phyloP scores from a whole-genome alignment of 371 early-diverging fungal genomes.

The Apophysomyces variabilis region DNA sequence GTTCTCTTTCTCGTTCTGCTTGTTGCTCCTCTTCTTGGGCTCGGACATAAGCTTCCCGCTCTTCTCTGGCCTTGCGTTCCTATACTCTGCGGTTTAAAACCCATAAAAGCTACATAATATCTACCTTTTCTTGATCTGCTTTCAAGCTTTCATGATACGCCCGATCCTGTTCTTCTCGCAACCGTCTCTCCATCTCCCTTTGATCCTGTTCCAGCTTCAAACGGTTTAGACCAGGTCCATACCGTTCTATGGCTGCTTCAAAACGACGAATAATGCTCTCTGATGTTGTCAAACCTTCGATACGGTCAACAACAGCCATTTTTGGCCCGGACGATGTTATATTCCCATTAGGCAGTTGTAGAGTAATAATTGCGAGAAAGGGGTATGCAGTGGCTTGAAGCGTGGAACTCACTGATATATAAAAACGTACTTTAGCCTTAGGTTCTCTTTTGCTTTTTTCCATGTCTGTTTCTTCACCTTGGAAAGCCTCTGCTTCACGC shows the following conservation, averaged over 20 bases:
- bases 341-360: slow-evolving; percentile 46
- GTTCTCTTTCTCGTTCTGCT: slow-evolving; percentile 50
- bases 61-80: slow-evolving; percentile 64
- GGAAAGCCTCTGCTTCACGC: slow-evolving; percentile 76
- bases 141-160: slow-evolving; percentile 86
- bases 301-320: slow-evolving; percentile 73
- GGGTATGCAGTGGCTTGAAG: slow-evolving; percentile 82
- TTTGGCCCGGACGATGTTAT: slow-evolving; percentile 20
- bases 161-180: slow-evolving; percentile 88
- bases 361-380: slow-evolving; percentile 78
- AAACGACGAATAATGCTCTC: slow-evolving; percentile 61
- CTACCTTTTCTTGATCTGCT: slow-evolving; percentile 88
- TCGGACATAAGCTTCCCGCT: slow-evolving; percentile 57
- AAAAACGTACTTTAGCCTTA: neutral
- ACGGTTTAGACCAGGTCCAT: slow-evolving; percentile 63
- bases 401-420: slow-evolving; percentile 61
- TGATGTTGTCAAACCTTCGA: slow-evolving; percentile 68
- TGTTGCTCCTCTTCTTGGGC: slow-evolving; percentile 43
- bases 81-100: slow-evolving; percentile 5
- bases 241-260: slow-evolving; percentile 57
- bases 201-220: slow-evolving; percentile 74
- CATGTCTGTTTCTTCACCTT: slow-evolving; percentile 57
- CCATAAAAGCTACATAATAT: neutral
- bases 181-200: slow-evolving; percentile 71
- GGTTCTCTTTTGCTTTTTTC: neutral